phyloP scores from a whole-genome alignment of 805 yeast genomes.

The Saturnispora besseyi region DNA sequence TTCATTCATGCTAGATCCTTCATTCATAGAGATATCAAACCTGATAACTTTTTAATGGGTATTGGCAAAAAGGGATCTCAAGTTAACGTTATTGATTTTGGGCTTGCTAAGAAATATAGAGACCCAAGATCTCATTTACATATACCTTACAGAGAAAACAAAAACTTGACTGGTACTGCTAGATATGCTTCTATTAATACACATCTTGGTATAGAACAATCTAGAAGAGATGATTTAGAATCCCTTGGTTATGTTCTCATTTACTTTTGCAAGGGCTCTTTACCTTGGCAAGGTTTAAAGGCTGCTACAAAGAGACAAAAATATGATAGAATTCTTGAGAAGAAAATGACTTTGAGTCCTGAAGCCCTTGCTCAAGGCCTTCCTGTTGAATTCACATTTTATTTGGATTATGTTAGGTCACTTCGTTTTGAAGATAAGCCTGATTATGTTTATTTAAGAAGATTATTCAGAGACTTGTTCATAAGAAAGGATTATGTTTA shows the following conservation, averaged over 20 bases:
- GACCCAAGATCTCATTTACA: slow-evolving; percentile 92
- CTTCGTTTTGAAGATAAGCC: slow-evolving; percentile 95
- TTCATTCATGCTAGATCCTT: slow-evolving; percentile 93
- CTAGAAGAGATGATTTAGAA: slow-evolving; percentile 94
- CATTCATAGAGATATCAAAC: slow-evolving; percentile 76
- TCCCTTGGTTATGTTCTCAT: slow-evolving; percentile 89
- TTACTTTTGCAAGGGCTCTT: slow-evolving; percentile 88
- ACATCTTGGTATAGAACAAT: slow-evolving; percentile 93
- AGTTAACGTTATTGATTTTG: slow-evolving; percentile 90
- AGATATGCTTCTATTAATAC: slow-evolving; percentile 93
- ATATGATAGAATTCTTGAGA: slow-evolving; percentile 92
- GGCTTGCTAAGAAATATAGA: slow-evolving; percentile 86
- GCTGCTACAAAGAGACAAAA: slow-evolving; percentile 96
- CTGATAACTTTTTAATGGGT: slow-evolving; percentile 80
- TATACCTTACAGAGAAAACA: slow-evolving; percentile 93
- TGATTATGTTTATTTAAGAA: slow-evolving; percentile 81
- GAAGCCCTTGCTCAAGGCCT: slow-evolving; percentile 84
- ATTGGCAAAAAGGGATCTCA: slow-evolving; percentile 92
- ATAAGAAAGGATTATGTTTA: slow-evolving; percentile 81
- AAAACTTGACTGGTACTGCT: slow-evolving; percentile 95
- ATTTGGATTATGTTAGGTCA: slow-evolving; percentile 81
- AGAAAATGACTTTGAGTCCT: slow-evolving; percentile 83
- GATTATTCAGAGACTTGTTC: slow-evolving; percentile 81
- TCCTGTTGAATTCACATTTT: slow-evolving; percentile 82
- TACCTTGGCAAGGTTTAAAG: slow-evolving; percentile 98